Evolutionary conservation across 2,329 filamentous ascomycete species (phyloP).

Genomic region (Dothidotthia symphoricarpi): DNA sequence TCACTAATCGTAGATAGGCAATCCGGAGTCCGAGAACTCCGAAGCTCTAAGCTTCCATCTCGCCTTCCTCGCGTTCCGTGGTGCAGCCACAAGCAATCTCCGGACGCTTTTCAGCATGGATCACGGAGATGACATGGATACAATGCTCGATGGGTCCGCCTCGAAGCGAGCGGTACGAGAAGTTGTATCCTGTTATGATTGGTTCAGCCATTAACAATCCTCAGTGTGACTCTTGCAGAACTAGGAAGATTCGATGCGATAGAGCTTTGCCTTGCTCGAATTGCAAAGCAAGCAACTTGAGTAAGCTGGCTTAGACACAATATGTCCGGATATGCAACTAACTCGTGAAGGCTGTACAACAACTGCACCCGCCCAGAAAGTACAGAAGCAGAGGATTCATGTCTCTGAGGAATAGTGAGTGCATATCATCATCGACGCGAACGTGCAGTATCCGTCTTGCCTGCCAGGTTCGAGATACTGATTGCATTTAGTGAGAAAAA

Average conservation of each 20-base stretch:
- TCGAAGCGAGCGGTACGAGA: slow-evolving; percentile 34
- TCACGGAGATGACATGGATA: slow-evolving; percentile 32
- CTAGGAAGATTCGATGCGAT: slow-evolving; percentile 39
- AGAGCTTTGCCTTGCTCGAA: slow-evolving; percentile 37
- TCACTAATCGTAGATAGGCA: too few relatives aligned
- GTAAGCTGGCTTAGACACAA: slow-evolving; percentile 17
- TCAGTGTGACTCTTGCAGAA: slow-evolving; percentile 38
- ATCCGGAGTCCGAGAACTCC: slow-evolving; percentile 9
- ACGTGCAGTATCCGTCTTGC: too few relatives aligned
- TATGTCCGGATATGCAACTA: slow-evolving; percentile 3
- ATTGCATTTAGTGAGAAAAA: slow-evolving; percentile 48
- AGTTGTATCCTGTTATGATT: slow-evolving; percentile 1
- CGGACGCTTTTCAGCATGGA: slow-evolving; percentile 22
- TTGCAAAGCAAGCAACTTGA: slow-evolving; percentile 38
- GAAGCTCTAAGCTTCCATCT: slow-evolving; percentile 3
- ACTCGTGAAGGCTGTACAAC: slow-evolving; percentile 32
- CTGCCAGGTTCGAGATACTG: slow-evolving; percentile 2
- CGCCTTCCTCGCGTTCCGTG: slow-evolving; percentile 15
- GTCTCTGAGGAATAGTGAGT: slow-evolving; percentile 42
- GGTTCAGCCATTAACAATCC: slow-evolving; percentile 4
- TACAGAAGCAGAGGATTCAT: slow-evolving; percentile 35
- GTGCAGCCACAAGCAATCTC: slow-evolving; percentile 9
- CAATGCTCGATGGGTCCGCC: slow-evolving; percentile 24
- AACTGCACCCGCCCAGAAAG: slow-evolving; percentile 33
- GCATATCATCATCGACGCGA: background rate